Evolutionary conservation across 345 rosid species (phyloP).

Genomic region (Eucalyptus cladocalyx): DNA sequence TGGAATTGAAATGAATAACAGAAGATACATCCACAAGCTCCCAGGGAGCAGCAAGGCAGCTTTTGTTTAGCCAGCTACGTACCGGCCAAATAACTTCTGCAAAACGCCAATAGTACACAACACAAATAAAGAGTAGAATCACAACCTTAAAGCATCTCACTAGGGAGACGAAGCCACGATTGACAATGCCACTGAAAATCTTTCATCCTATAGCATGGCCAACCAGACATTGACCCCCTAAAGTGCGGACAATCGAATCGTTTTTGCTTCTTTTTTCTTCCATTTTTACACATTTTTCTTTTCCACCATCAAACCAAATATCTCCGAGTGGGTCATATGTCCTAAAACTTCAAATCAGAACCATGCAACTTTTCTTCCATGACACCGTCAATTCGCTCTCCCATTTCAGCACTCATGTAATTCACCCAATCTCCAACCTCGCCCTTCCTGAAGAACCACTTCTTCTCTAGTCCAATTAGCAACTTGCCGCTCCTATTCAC

Average conservation of each 20-base stretch:
- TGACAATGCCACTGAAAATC: no score
- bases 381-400: background rate
- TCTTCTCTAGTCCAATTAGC: background rate
- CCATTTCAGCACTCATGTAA: background rate
- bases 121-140: no score
- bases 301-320: background rate
- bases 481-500: conserved; percentile 14
- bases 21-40: no score
- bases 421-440: conserved; percentile 2
- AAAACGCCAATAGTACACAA: no score
- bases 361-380: background rate
- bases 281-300: no score
- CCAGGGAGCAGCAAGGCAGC: no score
- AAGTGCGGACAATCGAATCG: background rate
- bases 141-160: no score
- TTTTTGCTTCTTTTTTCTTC: no score
- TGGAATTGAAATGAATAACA: no score
- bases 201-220: background rate
- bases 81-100: no score
- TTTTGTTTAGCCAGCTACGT: no score
- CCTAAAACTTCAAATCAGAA: background rate
- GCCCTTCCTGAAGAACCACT: conserved; percentile 6
- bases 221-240: background rate
- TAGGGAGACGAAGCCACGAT: no score
- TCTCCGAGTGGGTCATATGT: background rate